Evolutionary conservation across 1,284 basidiomycete species (phyloP), one percentile per base, ranked within the genome.

Genomic region (Ustilago vetiveriae): DNA sequence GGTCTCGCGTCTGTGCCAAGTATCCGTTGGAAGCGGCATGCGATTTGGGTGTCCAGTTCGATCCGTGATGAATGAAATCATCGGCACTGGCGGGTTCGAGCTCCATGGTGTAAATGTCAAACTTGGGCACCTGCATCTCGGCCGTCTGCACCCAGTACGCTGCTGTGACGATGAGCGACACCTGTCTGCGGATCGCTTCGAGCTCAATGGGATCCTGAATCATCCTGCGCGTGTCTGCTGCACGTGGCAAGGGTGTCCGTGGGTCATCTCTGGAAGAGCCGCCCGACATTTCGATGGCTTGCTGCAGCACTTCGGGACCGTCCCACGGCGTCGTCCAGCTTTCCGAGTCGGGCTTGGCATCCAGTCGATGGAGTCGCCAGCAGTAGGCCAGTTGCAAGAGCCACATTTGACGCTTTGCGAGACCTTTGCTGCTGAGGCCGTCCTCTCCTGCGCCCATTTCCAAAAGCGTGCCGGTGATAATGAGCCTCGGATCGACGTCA

Each of bases 381-480:
- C 67, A 68, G 21, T 47, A 60, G 33, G 57, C 50, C 13, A 76
- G 45, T 9, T 58, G 55, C 42, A 74, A 72, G 24, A 76, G 60
- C 69, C 69, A 72, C 55, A 74, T 62, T 21, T 74, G 54, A 23
- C 63, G 59, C 66, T 71, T 43, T 8, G 26, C 48, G 24, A 64
- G 59, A 2, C 66, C 55, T n/a, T 64, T 65, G 39, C 56, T 65
- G 45, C 68, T 58, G 4, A 67, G 52, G 30, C 74, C 74, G 32
- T 76, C 74, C 47, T 76, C 74, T 22, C 66, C 64, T 8, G 72
- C 72, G 13, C 65, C 64, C 51, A 72, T 59, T 58, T 76, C 69
- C 38, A 76, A 45, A 2, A 63, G 43, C 57, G 60, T 69, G 36
- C 74, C 74, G 13, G 67, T 66, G 8, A 58, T 54, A 29, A 76